Base-by-base conservation (phyloP, 129 eudicot genomes). In the Flaveria bidentis region DNA sequence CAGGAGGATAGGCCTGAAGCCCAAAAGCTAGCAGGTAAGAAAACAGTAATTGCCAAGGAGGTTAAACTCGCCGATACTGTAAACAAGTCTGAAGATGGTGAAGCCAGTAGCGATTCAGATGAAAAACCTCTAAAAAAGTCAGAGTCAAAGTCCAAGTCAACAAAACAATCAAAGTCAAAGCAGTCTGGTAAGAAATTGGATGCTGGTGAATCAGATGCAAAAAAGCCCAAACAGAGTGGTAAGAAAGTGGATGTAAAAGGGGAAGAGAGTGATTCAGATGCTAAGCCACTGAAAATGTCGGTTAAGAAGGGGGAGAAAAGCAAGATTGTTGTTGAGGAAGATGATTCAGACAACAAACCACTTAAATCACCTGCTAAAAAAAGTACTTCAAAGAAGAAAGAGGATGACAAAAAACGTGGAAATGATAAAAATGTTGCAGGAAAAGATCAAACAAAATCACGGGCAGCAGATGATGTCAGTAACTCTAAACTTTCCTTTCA, bases 341-440 rank as follows among this genome's bases (percentile, higher is more conserved):
- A 87, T 80, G 84, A 85, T 77, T 80, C 85, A 39, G 91, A 86
- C 76, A 69, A 66, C 12, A 87, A 86, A 75, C 80, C 83, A 28
- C 73, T 65, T 47, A 79, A 77, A 23, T 36, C 58, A 50, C 28
- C 82, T 16, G 85, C 81, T 55, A 90, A 87, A 77, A 84, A 74
- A 26, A 86, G 86, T 39, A 28, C 42, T 12, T 61, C 67, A 11
- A 61, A 61, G 42, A 63, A 63, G 69, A 63, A 63, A 63, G 69
- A 12, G 6, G 46, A 63, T n/a, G 46, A 74, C 66, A 63, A 66
- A 78, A 66, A 14, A 80, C 85, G 87, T 73, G 86, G 81, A 67
- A 88, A 68, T 64, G 88, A 74, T 9, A 88, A 88, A 85, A 81
- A 73, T 73, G 82, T 73, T 49, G 16, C 64, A 23, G 89, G 61